Base-by-base conservation (phyloP, 495 filamentous ascomycete genomes). In the Tuber brumale region DNA sequence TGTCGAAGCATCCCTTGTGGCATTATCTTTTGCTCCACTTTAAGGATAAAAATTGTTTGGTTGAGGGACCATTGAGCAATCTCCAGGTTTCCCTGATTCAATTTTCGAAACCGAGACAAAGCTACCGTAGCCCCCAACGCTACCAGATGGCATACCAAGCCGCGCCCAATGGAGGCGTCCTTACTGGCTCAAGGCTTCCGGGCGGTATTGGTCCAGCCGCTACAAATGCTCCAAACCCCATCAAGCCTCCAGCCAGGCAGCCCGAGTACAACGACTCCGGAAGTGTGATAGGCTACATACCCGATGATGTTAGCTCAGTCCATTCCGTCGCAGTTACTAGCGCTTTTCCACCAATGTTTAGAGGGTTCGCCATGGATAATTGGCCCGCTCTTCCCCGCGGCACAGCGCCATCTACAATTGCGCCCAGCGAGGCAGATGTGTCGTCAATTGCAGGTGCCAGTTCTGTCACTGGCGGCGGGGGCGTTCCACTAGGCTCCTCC, bases 1-100 rank as follows among this genome's bases (percentile, higher is more conserved):
- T 99, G 51, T 94, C 94, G 39, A 99, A 98, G 86, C 95, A 99
- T 84, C 95, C 97, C 71, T 86, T 99, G 23, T 99, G 95, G 95
- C 96, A 99, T 81, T 95, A 94, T 83, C 90, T 99, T 35, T 87
- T 99, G 14, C 87, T 97, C 41, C 95, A 99, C 82, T 99, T 97
- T 88, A 99, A 99, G 86, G 95, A 98, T 83, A 91, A 90, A 76
- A 95, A 97, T 77, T 98, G 95, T 81, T 88, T 99, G 10, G 95
- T 99, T 61, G 95, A 99, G 83, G 95, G 95, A 0, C 95, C 96
- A n/a, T 86, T 99, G 73, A 94, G 92, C 39, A 98, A 99, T 80
- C 87, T 99, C 19, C 96, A 98, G 84, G 92, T 94, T 70, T 97
- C 93, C 7, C 88, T 99, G 70, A 89, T 98, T 70, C 95, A 99